Percentiles rank a stretch among this genome's conserved stretches.
Evolutionary conservation across 2,329 filamentous ascomycete species (phyloP).

Genomic region (Lachnellula suecica): DNA sequence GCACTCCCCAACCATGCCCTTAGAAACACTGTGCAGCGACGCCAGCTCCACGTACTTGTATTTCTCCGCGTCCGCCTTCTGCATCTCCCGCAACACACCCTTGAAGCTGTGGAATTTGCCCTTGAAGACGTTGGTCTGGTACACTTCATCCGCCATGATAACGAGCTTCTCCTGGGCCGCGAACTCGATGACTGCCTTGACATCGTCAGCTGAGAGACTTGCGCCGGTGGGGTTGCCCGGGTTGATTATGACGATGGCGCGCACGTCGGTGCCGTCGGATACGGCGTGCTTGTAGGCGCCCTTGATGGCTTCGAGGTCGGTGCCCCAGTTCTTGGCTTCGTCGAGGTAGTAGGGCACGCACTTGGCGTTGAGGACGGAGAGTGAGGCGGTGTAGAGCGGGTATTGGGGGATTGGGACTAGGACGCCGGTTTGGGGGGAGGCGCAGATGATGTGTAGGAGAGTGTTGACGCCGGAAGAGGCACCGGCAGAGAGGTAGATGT

Average conservation of each 20-base stretch:
- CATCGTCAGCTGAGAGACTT: conserved; percentile 74
- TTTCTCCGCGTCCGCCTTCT: conserved; percentile 69
- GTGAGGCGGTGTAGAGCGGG: conserved; percentile 92
- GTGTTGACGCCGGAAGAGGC: conserved; percentile 95
- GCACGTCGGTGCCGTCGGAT: conserved; percentile 77
- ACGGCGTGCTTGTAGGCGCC: conserved; percentile 72
- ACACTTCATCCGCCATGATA: conserved; percentile 93
- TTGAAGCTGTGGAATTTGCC: conserved; percentile 98
- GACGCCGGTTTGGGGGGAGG: conserved; percentile 73
- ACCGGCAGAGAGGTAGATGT: conserved; percentile 88
- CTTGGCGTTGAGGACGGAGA: conserved; percentile 79
- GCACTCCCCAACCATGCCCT: conserved; percentile 99
- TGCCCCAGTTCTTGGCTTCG: conserved; percentile 84
- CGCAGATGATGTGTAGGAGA: conserved; percentile 85
- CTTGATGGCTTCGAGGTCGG: conserved; percentile 77
- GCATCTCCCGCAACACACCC: conserved; percentile 76
- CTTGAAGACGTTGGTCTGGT: conserved; percentile 97
- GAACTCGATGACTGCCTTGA: conserved; percentile 82
- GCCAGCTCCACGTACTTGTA: conserved; percentile 87
- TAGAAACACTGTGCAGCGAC: conserved; percentile 89
- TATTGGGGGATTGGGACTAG: conserved; percentile 97
- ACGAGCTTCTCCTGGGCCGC: conserved; percentile 84
- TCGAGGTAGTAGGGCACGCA: conserved; percentile 94
- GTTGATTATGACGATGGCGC: conserved; percentile 96
- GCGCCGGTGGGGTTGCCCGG: conserved; percentile 96